Percentiles rank a stretch among this genome's conserved stretches.
Conservation (phyloP, 1,284 basidiomycete species). For the Ceratobasidium sp. region DNA sequence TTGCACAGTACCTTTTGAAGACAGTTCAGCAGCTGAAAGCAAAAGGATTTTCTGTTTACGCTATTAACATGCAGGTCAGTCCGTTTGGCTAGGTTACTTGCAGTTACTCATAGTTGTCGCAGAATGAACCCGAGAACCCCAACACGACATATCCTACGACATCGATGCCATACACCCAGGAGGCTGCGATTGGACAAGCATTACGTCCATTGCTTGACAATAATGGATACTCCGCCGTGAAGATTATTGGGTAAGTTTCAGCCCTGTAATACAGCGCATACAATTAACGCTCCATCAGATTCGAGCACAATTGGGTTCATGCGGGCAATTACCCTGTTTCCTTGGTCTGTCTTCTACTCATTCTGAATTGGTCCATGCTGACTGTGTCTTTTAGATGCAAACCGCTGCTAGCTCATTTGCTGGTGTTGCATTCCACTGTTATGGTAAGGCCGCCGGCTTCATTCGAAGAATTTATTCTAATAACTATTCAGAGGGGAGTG, state of each 20-base stretch:
- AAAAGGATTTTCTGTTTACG: conserved; percentile 65
- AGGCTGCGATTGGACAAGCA: conserved; percentile 63
- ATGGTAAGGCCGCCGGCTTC: conserved; percentile 53
- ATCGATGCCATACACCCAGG: conserved; percentile 60
- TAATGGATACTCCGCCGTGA: conserved; percentile 64
- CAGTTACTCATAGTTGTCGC: conserved; percentile 9
- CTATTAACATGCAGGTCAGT: conserved; percentile 66
- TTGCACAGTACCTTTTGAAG: conserved; percentile 68
- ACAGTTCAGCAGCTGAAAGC: conserved; percentile 66
- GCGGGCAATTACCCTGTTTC: conserved; percentile 64
- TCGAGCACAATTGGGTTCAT: conserved; percentile 68
- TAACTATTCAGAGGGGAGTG: not conserved
- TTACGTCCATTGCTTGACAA: conserved; percentile 65
- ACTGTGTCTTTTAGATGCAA: conserved; percentile 60
- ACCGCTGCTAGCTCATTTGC: conserved; percentile 63
- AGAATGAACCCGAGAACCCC: conserved; percentile 70
- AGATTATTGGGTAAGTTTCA: conserved; percentile 60
- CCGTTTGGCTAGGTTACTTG: not conserved
- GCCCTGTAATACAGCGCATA: no score
- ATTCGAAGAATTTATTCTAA: conserved; percentile 1
- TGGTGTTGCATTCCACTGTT: conserved; percentile 68
- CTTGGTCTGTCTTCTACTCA: conserved; percentile 57
- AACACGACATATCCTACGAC: conserved; percentile 69
- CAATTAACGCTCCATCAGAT: no score
- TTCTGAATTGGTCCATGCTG: conserved; percentile 5